Evolutionary conservation across 208 protist species (phyloP).

Genomic region (Trypanosoma theileri): DNA sequence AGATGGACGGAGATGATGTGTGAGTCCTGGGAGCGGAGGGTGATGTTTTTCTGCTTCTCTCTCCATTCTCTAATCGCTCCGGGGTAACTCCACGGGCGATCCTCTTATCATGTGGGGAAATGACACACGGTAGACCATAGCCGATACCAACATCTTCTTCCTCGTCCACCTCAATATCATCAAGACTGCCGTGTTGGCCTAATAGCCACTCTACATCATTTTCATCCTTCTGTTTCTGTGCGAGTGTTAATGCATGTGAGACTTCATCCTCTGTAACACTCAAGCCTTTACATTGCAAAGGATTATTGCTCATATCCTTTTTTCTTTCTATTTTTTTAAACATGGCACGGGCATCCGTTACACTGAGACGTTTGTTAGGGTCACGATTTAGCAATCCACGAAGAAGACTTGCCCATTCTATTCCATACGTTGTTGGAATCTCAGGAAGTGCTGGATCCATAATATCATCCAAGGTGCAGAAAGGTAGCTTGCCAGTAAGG

Average conservation of each 20-base stretch:
- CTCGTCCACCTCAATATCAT: neutral
- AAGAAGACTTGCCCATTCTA: constrained; percentile 37
- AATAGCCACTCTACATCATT: constrained; percentile 12
- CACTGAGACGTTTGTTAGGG: constrained; percentile 33
- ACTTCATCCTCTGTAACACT: constrained; percentile 24
- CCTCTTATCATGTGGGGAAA: neutral
- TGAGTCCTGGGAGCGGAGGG: too few species aligned
- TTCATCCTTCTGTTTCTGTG: constrained; percentile 9
- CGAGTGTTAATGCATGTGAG: constrained; percentile 16
- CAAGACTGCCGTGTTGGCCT: neutral
- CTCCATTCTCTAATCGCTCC: neutral
- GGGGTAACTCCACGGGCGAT: too few species aligned
- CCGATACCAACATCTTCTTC: neutral
- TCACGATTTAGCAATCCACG: constrained; percentile 38
- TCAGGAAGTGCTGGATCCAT: constrained; percentile 23
- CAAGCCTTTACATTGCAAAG: neutral
- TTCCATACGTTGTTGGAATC: constrained; percentile 36
- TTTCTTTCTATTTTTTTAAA: constrained; percentile 32
- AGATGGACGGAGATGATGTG: too few species aligned
- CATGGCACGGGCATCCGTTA: constrained; percentile 27
- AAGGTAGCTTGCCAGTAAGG: constrained; percentile 32
- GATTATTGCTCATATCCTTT: neutral
- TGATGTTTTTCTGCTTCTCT: too few species aligned
- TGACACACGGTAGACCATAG: constrained; percentile 1
- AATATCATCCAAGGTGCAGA: constrained; percentile 30